Base-by-base conservation (phyloP, 345 rosid species). In the Raphanus raphanistrum region DNA sequence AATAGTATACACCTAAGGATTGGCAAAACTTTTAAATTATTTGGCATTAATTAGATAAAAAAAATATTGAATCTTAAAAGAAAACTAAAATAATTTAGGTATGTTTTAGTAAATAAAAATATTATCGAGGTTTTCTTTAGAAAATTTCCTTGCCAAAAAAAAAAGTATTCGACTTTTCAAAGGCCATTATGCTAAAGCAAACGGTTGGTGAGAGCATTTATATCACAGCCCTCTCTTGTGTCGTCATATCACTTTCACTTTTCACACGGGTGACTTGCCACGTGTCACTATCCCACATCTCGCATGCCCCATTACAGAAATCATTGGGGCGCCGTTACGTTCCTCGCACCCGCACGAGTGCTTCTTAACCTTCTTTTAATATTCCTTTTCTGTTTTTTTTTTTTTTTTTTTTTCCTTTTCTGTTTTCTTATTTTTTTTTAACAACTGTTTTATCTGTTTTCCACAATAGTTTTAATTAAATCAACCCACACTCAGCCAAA, bases 291-390 rank as follows among this genome's bases (percentile, higher is more conserved):
- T 71, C 81, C 77, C 63, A 21, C 36, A 2, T 45, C 58, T 1
- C 74, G 66, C 82, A 67, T 79, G 82, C 78, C 70, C 61, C 82
- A 62, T 79, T 54, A 68, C 82, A 71, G 75, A 78, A 73, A 79
- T 79, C 82, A 79, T 79, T 79, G 79, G 78, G 81, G 58, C 75
- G 71, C 82, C 77, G 79, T 79, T 79, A 79, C 82, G 75, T 62
- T 38, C 75, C 28, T 59, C 17, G 75, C 66, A 73, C 82, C 82
- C 82, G 82, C 82, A 79, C 82, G 82, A 68, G 60, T 79, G 82
- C 75, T 55, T 79, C 54, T 66, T 29, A 48, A 50, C 55, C 21
- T 50, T 50, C 55, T 50, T 50, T 57, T 15, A 50, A 50, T 50
- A n/a, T 50, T 48, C 16, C 6, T 48, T 48, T 43, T n/a, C 17